phyloP scores from a whole-genome alignment of 2,329 filamentous ascomycete genomes.

The Sporothrix pallida region DNA sequence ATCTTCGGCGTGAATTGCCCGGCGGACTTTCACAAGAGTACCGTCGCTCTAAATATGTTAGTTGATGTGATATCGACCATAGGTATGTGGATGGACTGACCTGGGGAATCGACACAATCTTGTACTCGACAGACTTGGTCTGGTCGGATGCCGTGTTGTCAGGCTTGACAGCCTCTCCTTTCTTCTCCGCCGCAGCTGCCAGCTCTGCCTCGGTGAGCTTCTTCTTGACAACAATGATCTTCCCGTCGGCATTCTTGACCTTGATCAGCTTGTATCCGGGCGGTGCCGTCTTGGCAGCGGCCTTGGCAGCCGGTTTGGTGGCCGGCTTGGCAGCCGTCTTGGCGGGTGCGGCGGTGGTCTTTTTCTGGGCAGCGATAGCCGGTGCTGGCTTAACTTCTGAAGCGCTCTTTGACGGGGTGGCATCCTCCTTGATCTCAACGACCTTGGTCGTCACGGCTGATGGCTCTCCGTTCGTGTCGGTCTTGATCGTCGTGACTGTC shows the following conservation, averaged over 20 bases:
- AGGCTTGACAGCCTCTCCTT: not conserved
- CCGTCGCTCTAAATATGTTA: not conserved
- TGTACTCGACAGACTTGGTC: constrained; percentile 27
- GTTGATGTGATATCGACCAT: not conserved
- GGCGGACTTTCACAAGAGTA: not conserved
- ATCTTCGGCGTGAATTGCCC: not conserved
- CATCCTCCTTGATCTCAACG: not conserved
- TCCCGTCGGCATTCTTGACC: constrained; percentile 29
- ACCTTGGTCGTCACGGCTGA: not conserved
- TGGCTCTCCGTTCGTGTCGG: not conserved
- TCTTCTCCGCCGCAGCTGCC: not conserved
- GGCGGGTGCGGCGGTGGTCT: not conserved
- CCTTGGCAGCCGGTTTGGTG: not conserved
- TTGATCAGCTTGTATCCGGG: constrained; percentile 34
- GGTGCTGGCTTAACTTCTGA: not conserved
- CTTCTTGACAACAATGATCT: constrained; percentile 30
- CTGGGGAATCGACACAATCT: constrained; percentile 14
- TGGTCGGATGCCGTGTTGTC: constrained; percentile 3
- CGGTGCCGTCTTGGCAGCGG: constrained; percentile 22
- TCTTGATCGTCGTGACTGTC: not conserved
- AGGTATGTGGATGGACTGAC: no score
- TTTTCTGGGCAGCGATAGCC: not conserved
- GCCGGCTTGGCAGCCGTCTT: not conserved
- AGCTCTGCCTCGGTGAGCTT: constrained; percentile 17
- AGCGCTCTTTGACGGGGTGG: not conserved